Conservation (phyloP, 106 monocot species). For the Chionographis japonica region DNA sequence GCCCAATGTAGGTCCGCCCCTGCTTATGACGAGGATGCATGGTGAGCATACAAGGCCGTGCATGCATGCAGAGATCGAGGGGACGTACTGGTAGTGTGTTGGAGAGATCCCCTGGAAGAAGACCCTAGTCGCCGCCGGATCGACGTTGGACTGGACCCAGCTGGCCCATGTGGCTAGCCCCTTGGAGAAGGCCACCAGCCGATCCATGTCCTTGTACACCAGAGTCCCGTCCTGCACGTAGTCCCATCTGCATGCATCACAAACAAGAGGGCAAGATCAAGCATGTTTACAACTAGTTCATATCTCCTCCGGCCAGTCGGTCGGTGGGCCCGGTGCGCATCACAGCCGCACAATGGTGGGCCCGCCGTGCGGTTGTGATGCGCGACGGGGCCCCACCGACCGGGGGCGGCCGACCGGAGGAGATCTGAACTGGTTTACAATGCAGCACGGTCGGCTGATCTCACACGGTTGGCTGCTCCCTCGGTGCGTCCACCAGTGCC, state of each 20-base stretch:
- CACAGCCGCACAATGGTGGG: too few relatives aligned
- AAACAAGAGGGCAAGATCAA: neutral
- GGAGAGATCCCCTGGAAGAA: constrained; percentile 93
- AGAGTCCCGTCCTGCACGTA: constrained; percentile 54
- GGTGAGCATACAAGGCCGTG: too few relatives aligned
- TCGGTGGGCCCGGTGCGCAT: too few relatives aligned
- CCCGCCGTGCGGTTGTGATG: too few relatives aligned
- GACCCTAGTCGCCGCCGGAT: constrained; percentile 54
- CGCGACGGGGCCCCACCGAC: too few relatives aligned
- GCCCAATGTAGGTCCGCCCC: too few relatives aligned
- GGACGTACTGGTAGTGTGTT: constrained; percentile 74
- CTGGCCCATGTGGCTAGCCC: constrained; percentile 79
- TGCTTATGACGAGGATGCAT: too few relatives aligned
- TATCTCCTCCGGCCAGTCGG: too few relatives aligned
- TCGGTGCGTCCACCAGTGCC: constrained; percentile 81
- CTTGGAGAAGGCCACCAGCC: constrained; percentile 70
- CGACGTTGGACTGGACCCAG: constrained; percentile 75
- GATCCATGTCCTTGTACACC: constrained; percentile 62
- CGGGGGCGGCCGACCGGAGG: too few relatives aligned
- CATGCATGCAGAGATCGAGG: too few relatives aligned
- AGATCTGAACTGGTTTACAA: neutral
- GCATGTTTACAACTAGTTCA: too few relatives aligned
- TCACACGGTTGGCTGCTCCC: constrained; percentile 59
- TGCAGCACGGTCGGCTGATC: neutral
- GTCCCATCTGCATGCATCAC: constrained; percentile 50